These are phyloP conservation scores for Lichtheimia corymbifera DNA, from an alignment of 371 early-diverging fungal genomes.

Conservation along the genomic window DNA sequence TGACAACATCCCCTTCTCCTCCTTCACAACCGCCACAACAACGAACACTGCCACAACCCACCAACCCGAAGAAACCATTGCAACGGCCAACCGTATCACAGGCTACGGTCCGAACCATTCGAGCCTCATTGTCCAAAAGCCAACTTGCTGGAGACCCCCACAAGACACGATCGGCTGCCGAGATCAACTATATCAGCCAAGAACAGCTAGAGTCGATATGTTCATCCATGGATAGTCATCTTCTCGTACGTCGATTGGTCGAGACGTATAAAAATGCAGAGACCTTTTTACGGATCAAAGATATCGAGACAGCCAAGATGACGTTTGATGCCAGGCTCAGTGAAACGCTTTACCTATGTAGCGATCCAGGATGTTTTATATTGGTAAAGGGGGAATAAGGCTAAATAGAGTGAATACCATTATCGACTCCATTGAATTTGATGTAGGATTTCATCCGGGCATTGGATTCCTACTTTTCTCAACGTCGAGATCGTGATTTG, in stretches of 20 bases:
- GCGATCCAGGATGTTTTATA: constrained; percentile 35
- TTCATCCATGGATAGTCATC: constrained; percentile 18
- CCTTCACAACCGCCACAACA: background rate
- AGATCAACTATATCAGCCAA: constrained; percentile 21
- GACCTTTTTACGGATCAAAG: constrained; percentile 31
- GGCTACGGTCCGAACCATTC: constrained; percentile 11
- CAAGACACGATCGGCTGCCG: background rate
- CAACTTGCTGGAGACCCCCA: background rate
- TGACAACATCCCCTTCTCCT: background rate
- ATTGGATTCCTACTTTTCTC: constrained; percentile 19
- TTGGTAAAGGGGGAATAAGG: constrained; percentile 20
- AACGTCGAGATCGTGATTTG: constrained; percentile 22
- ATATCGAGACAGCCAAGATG: constrained; percentile 31
- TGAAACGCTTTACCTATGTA: constrained; percentile 23
- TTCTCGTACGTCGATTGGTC: constrained; percentile 22
- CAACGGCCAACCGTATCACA: constrained; percentile 1
- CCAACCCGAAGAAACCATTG: constrained; percentile 6
- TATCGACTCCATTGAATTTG: background rate
- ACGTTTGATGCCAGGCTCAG: constrained; percentile 27
- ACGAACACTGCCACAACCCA: background rate
- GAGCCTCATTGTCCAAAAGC: constrained; percentile 7
- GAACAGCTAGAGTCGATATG: constrained; percentile 29
- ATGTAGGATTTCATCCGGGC: constrained; percentile 7
- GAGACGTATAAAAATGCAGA: constrained; percentile 35
- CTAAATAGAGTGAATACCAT: background rate